phyloP scores from a whole-genome alignment of 768 basidiomycete species.

The Brasilioporus rufonigricans region DNA sequence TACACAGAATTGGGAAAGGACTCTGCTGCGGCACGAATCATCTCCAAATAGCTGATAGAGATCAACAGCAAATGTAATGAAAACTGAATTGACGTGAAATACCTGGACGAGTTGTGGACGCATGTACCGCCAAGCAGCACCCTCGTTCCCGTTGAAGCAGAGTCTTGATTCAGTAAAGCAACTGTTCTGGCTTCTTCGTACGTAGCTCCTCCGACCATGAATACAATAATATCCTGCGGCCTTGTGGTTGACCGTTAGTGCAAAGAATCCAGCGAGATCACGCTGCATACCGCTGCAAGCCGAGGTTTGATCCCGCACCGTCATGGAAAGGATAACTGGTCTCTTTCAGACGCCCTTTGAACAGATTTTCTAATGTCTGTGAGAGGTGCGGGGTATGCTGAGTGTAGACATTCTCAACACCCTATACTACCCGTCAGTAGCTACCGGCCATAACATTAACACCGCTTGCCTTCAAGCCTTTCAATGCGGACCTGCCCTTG shows the following conservation, averaged over 20 bases:
- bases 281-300: constrained; percentile 59
- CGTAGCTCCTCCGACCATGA: constrained; percentile 95
- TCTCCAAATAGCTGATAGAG: constrained; percentile 73
- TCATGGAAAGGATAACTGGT: constrained; percentile 88
- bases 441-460: not conserved
- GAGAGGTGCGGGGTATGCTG: constrained; percentile 94
- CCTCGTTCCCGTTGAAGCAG: constrained; percentile 60
- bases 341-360: constrained; percentile 84
- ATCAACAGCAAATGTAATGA: not conserved
- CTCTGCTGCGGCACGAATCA: constrained; percentile 73
- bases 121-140: constrained; percentile 92
- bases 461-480: constrained; percentile 82
- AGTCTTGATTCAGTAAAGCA: constrained; percentile 83
- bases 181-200: constrained; percentile 92
- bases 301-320: constrained; percentile 64
- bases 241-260: constrained; percentile 38
- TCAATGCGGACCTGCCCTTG: constrained; percentile 90
- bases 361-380: constrained; percentile 85
- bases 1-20: constrained; percentile 64
- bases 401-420: constrained; percentile 98
- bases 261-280: not conserved
- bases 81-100: constrained; percentile 20
- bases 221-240: constrained; percentile 94
- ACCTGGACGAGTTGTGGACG: constrained; percentile 94
- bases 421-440: constrained; percentile 44